phyloP scores from a whole-genome alignment of 2,329 filamentous ascomycete genomes.

The Diaporthe batatas region DNA sequence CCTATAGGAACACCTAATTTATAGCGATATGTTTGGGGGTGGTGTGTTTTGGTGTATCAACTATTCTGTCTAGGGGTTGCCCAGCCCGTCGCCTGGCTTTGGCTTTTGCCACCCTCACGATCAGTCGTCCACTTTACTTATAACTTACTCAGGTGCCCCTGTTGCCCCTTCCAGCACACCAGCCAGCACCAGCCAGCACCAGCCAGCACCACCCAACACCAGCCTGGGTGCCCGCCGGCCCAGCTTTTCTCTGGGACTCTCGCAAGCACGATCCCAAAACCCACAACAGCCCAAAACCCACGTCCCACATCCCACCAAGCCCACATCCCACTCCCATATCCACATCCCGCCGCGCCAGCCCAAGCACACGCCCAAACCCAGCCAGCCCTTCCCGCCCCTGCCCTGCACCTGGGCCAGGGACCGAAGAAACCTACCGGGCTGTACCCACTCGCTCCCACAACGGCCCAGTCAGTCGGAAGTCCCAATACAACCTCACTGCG shows the following conservation, averaged over 20 bases:
- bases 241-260: background rate
- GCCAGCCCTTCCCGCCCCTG: background rate
- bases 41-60: too few species aligned
- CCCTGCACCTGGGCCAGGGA: conserved; percentile 7
- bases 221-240: conserved; percentile 1
- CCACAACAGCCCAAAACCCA: background rate
- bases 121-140: background rate
- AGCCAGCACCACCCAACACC: background rate
- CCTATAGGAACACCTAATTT: too few species aligned
- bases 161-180: too few species aligned
- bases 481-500: conserved; percentile 26
- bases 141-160: conserved; percentile 12
- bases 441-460: background rate
- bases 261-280: too few species aligned
- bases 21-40: too few species aligned
- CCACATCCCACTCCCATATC: conserved; percentile 8
- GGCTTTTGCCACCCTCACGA: conserved; percentile 22
- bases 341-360: conserved; percentile 14
- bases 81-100: background rate
- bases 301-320: background rate
- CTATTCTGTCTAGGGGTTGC: too few species aligned
- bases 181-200: too few species aligned
- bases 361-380: background rate
- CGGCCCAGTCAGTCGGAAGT: background rate
- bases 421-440: background rate